A percentile compares a stretch with the other conserved stretches of the same genome.
Evolutionary conservation across 169 alveolate genomes (phyloP).

Genomic region (Cryptosporidium meleagridis): DNA sequence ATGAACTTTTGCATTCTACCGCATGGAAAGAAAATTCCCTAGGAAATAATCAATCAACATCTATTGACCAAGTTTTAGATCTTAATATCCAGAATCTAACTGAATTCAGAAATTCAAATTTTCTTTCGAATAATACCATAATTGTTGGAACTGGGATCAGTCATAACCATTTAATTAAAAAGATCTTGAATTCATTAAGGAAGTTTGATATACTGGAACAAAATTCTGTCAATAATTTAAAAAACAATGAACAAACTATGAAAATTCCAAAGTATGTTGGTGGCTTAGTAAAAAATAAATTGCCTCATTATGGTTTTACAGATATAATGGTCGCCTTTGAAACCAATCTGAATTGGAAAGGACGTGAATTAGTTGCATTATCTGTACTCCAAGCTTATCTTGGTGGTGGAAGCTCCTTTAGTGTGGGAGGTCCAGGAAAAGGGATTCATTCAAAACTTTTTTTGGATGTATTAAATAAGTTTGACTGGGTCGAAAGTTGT

Average conservation of each 20-base stretch:
- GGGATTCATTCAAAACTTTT: conserved; percentile 90
- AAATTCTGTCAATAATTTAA: not conserved
- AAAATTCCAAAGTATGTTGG: conserved; percentile 39
- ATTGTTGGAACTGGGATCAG: conserved; percentile 40
- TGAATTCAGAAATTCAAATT: conserved; percentile 1
- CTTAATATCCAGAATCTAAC: not conserved
- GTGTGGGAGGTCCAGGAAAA: conserved; percentile 94
- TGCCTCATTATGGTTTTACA: conserved; percentile 9
- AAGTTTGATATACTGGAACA: not conserved
- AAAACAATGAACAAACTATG: not conserved
- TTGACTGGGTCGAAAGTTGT: conserved; percentile 89
- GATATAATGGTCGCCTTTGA: conserved; percentile 21
- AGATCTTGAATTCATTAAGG: conserved; percentile 5
- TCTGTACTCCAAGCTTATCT: conserved; percentile 36
- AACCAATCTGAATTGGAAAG: conserved; percentile 33
- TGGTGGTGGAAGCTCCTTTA: conserved; percentile 94
- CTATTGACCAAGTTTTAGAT: not conserved
- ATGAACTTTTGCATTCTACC: conserved; percentile 31
- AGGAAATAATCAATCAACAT: not conserved
- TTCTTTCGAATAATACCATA: conserved; percentile 16
- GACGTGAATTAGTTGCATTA: conserved; percentile 5
- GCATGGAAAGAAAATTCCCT: conserved; percentile 60
- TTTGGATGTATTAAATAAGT: conserved; percentile 84
- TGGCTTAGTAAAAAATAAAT: conserved; percentile 3
- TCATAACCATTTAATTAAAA: conserved; percentile 5